Evolutionary conservation across 2,329 filamentous ascomycete genomes (phyloP).

Genomic region (Aspergillus uvarum): DNA sequence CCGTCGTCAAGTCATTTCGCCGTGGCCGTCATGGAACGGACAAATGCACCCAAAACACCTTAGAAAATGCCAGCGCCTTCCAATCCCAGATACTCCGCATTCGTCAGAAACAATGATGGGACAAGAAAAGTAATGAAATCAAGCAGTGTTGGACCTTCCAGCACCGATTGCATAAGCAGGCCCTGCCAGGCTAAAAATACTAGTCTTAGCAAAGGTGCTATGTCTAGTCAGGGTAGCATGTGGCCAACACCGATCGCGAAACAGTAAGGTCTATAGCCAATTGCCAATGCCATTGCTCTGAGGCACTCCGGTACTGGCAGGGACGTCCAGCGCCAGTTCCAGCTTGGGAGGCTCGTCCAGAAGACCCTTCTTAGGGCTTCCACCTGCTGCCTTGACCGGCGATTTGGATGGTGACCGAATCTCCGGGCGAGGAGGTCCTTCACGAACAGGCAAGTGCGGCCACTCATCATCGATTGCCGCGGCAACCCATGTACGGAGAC

Average conservation of each 20-base stretch:
- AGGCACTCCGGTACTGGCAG: constrained; percentile 21
- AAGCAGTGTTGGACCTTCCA: constrained; percentile 10
- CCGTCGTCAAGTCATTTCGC: constrained; percentile 29
- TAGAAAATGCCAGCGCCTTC: constrained; percentile 23
- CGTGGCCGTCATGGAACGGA: constrained; percentile 18
- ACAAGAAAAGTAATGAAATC: constrained; percentile 16
- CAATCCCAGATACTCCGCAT: constrained; percentile 14
- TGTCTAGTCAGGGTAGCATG: not conserved
- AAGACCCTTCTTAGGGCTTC: constrained; percentile 46
- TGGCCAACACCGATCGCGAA: not conserved
- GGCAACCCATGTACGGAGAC: constrained; percentile 82
- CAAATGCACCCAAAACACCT: constrained; percentile 26
- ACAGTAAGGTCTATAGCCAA: constrained; percentile 35
- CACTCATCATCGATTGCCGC: constrained; percentile 86
- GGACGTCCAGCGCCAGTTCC: constrained; percentile 48
- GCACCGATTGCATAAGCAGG: constrained; percentile 1
- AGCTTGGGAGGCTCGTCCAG: constrained; percentile 58
- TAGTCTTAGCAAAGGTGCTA: not conserved
- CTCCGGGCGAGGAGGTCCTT: constrained; percentile 45
- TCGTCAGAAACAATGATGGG: constrained; percentile 7
- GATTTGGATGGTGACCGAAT: constrained; percentile 46
- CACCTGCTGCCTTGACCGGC: constrained; percentile 44
- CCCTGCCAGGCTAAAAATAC: not conserved
- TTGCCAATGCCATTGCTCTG: constrained; percentile 31
- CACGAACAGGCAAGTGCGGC: constrained; percentile 75